phyloP scores from a whole-genome alignment of 257 asterid genomes.

The Fraxinus anomala region DNA sequence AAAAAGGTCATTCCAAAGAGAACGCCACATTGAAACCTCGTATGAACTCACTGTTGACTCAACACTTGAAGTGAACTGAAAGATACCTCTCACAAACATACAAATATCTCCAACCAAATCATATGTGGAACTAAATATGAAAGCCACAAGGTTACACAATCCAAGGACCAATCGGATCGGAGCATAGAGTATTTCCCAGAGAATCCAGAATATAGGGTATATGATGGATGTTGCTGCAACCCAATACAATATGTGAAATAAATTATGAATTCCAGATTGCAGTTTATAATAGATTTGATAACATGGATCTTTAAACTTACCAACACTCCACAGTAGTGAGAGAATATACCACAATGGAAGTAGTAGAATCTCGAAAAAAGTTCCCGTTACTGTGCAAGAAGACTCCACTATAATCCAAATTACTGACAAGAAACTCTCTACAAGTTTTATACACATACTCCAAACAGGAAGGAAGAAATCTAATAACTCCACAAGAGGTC shows the following conservation, averaged over 20 bases:
- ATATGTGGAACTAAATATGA: slow-evolving; percentile 35
- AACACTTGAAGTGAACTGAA: slow-evolving; percentile 45
- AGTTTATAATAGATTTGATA: background rate
- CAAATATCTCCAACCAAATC: slow-evolving; percentile 43
- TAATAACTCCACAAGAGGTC: slow-evolving; percentile 49
- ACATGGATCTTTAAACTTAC: slow-evolving; percentile 38
- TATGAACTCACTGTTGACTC: slow-evolving; percentile 39
- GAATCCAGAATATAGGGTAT: slow-evolving; percentile 60
- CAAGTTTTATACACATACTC: slow-evolving; percentile 41
- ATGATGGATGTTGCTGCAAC: slow-evolving; percentile 52
- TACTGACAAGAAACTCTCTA: slow-evolving; percentile 44
- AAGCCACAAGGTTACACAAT: slow-evolving; percentile 38
- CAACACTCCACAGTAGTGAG: slow-evolving; percentile 43
- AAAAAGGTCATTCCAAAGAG: no score
- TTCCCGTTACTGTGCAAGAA: slow-evolving; percentile 44
- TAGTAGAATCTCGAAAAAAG: slow-evolving; percentile 50
- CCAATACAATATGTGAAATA: slow-evolving; percentile 12
- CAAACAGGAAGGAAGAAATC: slow-evolving; percentile 58
- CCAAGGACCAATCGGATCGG: slow-evolving; percentile 49
- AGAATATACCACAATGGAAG: slow-evolving; percentile 58
- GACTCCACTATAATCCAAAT: slow-evolving; percentile 50
- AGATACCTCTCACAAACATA: slow-evolving; percentile 49
- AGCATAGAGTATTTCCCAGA: slow-evolving; percentile 49
- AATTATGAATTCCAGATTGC: background rate
- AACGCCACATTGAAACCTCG: no score